phyloP scores from a whole-genome alignment of 176 grass and related monocot genomes.

The Raddia guianensis region DNA sequence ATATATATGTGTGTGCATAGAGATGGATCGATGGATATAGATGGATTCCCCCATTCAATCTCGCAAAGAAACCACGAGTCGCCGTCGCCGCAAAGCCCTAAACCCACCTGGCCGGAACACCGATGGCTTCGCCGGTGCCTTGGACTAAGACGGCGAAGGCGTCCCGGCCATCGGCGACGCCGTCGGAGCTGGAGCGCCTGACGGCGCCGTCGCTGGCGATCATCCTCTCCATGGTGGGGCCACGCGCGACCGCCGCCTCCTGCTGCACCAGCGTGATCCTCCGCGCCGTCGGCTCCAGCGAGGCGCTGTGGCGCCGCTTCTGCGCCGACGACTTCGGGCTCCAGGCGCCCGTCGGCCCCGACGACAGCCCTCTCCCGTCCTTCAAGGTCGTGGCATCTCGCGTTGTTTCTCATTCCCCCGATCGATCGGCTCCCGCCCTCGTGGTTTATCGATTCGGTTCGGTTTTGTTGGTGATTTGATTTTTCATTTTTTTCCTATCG shows the following conservation, averaged over 20 bases:
- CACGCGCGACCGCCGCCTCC: conserved; percentile 27
- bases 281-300: conserved; percentile 36
- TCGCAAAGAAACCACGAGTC: no score
- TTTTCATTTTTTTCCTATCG: no score
- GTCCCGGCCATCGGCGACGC: no score
- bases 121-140: no score
- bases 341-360: conserved; percentile 40
- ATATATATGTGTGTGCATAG: no score
- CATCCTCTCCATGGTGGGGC: conserved; percentile 34
- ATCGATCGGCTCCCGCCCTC: background rate
- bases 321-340: conserved; percentile 49
- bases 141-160: no score
- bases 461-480: no score
- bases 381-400: conserved; percentile 48
- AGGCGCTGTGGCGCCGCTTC: conserved; percentile 48
- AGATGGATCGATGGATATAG: no score
- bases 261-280: conserved; percentile 45
- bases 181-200: conserved; percentile 31
- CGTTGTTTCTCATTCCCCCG: background rate
- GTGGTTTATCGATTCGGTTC: background rate
- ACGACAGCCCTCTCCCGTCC: conserved; percentile 34
- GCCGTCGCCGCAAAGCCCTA: no score
- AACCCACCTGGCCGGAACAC: no score
- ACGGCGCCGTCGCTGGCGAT: conserved; percentile 37
- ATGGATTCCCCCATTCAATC: no score